These are phyloP conservation scores for Suillus alpinus DNA, from an alignment of 768 basidiomycete species.

Conservation along the genomic window DNA sequence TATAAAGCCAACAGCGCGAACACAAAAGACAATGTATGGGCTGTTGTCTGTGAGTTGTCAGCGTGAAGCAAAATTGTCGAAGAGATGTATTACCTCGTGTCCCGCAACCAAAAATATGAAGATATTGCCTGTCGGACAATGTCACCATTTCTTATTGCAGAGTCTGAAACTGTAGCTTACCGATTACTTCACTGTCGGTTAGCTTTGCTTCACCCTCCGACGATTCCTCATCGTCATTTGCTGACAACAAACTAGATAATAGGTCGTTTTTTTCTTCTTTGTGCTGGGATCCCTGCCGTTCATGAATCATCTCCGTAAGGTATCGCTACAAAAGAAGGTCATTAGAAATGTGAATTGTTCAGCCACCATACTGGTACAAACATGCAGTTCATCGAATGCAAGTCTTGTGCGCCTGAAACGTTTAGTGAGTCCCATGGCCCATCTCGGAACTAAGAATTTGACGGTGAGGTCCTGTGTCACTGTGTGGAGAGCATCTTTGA, in stretches of 20 bases:
- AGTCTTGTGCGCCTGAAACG: constrained; percentile 27
- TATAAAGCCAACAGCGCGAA: constrained; percentile 38
- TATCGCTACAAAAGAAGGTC: constrained; percentile 31
- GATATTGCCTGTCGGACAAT: constrained; percentile 26
- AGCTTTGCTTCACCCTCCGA: constrained; percentile 28
- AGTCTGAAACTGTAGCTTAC: constrained; percentile 12
- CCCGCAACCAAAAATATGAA: constrained; percentile 55
- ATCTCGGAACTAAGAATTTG: constrained; percentile 39
- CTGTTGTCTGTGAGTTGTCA: constrained; percentile 25
- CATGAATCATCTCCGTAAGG: constrained; percentile 53
- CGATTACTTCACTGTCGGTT: constrained; percentile 42
- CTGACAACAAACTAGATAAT: constrained; percentile 49
- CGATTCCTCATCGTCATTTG: constrained; percentile 39
- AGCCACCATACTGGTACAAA: constrained; percentile 11
- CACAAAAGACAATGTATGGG: constrained; percentile 31
- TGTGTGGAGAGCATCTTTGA: constrained; percentile 46
- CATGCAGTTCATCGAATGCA: constrained; percentile 45
- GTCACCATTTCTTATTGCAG: not conserved
- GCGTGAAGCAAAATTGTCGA: not conserved
- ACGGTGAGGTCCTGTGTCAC: constrained; percentile 37
- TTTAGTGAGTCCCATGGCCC: constrained; percentile 37
- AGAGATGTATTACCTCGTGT: constrained; percentile 43
- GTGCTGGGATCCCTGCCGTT: constrained; percentile 33
- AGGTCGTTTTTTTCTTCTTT: constrained; percentile 47
- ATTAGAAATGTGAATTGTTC: not conserved